A percentile compares a stretch with the other conserved stretches of the same genome.
These are phyloP conservation scores for Xylaria longipes DNA, from an alignment of 495 filamentous ascomycete genomes.

Conservation along the genomic window DNA sequence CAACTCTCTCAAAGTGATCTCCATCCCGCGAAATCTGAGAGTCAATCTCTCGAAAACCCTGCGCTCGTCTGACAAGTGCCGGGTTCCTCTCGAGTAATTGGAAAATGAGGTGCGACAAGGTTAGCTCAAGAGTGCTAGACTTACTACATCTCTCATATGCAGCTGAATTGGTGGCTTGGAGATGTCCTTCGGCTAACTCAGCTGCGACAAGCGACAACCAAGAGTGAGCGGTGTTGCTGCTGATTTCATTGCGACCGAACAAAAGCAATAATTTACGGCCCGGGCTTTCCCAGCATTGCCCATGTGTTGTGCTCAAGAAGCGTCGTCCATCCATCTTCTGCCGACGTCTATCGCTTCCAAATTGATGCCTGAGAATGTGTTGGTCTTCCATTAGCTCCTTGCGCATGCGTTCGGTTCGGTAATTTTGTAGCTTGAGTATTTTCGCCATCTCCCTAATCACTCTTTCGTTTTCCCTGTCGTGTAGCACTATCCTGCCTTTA, in stretches of 20 bases:
- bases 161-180: neutral
- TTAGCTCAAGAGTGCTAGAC: slow-evolving; percentile 3
- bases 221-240: neutral
- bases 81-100: slow-evolving; percentile 16
- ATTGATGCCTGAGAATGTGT: neutral
- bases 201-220: slow-evolving; percentile 8
- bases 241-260: slow-evolving; percentile 12
- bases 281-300: neutral
- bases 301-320: neutral
- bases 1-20: neutral
- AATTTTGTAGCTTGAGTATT: neutral
- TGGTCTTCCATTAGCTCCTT: neutral
- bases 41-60: slow-evolving; percentile 6
- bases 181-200: neutral
- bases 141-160: neutral
- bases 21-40: neutral
- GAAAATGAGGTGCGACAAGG: slow-evolving; percentile 4
- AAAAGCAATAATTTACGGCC: neutral
- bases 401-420: neutral
- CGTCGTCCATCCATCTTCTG: slow-evolving; percentile 1
- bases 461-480: neutral
- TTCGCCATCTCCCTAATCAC: neutral
- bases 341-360: slow-evolving; percentile 3
- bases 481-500: neutral
- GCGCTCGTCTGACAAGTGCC: neutral